Conservation (phyloP, 176 grass and related monocot species). For the Avena eriantha region DNA sequence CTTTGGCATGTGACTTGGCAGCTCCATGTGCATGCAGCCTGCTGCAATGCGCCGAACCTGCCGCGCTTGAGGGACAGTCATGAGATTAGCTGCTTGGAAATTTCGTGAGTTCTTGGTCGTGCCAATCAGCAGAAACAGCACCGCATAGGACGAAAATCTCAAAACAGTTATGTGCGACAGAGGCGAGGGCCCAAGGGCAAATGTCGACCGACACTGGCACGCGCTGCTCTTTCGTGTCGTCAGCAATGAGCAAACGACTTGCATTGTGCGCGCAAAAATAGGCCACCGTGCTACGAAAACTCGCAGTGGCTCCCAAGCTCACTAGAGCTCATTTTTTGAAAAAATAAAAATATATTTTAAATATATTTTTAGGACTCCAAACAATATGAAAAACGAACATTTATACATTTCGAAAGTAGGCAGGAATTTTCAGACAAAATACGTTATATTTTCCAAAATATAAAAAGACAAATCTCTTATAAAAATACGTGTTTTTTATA, state of each 20-base stretch:
- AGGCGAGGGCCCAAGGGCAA: background rate
- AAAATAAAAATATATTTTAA: too few species aligned
- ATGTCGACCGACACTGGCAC: background rate
- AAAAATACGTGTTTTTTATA: too few species aligned
- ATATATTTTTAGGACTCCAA: too few species aligned
- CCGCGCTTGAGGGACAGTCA: background rate
- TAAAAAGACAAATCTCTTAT: too few species aligned
- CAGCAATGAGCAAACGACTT: background rate
- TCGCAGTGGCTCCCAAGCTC: too few species aligned
- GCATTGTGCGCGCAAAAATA: background rate
- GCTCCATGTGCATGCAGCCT: conserved; percentile 8
- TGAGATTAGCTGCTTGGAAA: background rate
- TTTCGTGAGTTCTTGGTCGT: background rate
- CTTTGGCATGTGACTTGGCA: background rate
- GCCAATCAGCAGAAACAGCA: background rate
- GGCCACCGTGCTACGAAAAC: too few species aligned
- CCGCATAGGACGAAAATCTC: background rate
- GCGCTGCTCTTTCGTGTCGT: background rate
- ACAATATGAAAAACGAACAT: too few species aligned
- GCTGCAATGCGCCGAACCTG: background rate
- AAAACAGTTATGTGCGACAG: background rate
- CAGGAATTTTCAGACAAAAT: too few species aligned
- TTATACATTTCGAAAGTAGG: too few species aligned
- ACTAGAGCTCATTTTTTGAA: too few species aligned
- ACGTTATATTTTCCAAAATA: too few species aligned